Evolutionary conservation across 2,329 filamentous ascomycete species (phyloP), one percentile per base, ranked within the genome.

Genomic region (Beauveria sp.): DNA sequence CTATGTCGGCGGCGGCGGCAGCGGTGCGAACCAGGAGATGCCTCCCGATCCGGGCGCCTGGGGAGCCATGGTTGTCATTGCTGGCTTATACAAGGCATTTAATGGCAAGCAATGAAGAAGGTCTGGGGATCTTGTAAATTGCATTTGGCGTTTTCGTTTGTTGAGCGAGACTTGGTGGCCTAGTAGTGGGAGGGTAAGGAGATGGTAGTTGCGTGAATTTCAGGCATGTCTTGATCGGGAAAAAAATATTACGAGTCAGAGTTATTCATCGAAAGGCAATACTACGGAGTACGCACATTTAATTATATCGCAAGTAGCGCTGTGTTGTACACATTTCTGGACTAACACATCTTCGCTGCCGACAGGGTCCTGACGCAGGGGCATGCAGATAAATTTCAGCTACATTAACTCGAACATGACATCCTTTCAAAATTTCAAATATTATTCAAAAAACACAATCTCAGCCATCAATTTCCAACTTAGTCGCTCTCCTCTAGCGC

Each of bases 31-130:
- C 59, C 73, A 72, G 57, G 79, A 78, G 50, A 64, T 81, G 59
- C 84, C 88, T 5, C 86, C 87, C 3, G 87, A 90, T 70, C 87
- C 87, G 0, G 87, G 87, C 34, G 87, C 87, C 5, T 85, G 86
- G 77, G 87, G 86, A n/a, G 79, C 87, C 26, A 85, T 85, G 79
- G 79, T 83, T 18, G 80, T 75, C 2, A 76, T 82, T 48, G 71
- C 73, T 64, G 79, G 76, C 1, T 62, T 80, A 55, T 64, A 69
- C 55, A 68, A 69, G 63, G n/a, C 56, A 63, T 48, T 47, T 14
- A 26, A 22, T 10, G 48, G 40, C 24, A 61, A 51, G 10, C 24
- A 51, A 3, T 59, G 44, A 52, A 22, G 22, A 18, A 22, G 9
- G 2, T 2, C 28, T 18, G 44, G 10, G 4, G n/a, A 6, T 28